Conservation (phyloP, 805 yeast species). For the Kodamaea jinghongensis region DNA sequence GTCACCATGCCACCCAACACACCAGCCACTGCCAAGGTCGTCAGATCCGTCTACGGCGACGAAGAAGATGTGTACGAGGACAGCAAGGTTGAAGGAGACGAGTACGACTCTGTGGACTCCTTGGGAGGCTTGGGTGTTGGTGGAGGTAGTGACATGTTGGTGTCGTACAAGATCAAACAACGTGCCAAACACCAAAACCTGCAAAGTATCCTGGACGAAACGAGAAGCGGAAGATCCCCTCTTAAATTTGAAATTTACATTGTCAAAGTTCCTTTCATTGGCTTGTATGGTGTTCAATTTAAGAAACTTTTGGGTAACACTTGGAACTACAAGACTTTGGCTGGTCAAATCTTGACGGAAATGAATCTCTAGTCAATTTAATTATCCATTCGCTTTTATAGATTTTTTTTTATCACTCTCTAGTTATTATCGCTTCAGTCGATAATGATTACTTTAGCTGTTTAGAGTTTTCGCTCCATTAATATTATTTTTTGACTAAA, state of each 20-base stretch:
- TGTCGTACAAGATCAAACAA: conserved; percentile 59
- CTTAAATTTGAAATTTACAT: conserved; percentile 86
- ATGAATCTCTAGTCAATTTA: conserved; percentile 48
- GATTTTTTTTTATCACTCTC: background rate
- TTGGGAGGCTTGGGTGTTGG: conserved; percentile 49
- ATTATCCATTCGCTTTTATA: background rate
- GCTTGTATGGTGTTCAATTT: conserved; percentile 90
- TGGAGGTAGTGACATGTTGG: conserved; percentile 58
- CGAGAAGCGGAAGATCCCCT: conserved; percentile 42
- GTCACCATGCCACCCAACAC: conserved; percentile 48
- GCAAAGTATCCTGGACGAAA: conserved; percentile 20
- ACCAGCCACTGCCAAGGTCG: conserved; percentile 48
- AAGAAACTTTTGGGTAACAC: conserved; percentile 91
- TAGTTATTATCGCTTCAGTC: background rate
- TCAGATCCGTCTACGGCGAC: conserved; percentile 17
- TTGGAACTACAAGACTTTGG: conserved; percentile 90
- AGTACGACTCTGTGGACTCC: conserved; percentile 51
- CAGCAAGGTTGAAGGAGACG: conserved; percentile 39
- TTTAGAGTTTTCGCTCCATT: too few species aligned
- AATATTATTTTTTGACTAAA: too few species aligned
- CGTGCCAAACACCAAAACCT: conserved; percentile 36
- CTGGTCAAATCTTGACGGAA: conserved; percentile 75
- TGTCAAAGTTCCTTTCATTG: conserved; percentile 87
- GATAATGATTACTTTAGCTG: too few species aligned
- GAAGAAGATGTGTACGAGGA: conserved; percentile 29